phyloP scores from a whole-genome alignment of 306 rosid species.

The Gastrolobium bilobum region DNA sequence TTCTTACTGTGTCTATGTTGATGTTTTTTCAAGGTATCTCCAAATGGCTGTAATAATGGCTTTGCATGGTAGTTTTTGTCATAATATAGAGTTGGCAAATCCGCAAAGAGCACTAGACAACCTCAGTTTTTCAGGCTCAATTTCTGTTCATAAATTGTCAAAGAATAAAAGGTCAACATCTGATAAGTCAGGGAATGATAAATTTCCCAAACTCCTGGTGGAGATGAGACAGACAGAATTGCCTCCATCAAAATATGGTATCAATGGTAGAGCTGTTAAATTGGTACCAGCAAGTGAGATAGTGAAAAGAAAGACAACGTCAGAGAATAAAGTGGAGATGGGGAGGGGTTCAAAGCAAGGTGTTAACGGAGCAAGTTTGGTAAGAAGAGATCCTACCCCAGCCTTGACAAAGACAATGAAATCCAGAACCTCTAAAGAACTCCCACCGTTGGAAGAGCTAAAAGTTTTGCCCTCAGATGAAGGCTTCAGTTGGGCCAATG shows the following conservation, averaged over 20 bases:
- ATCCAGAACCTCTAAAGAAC: slow-evolving; percentile 54
- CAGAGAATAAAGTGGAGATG: slow-evolving; percentile 57
- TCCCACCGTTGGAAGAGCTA: slow-evolving; percentile 80
- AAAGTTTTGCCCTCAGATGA: slow-evolving; percentile 92
- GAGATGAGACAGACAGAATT: slow-evolving; percentile 66
- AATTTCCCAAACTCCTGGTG: slow-evolving; percentile 53
- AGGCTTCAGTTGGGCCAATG: slow-evolving; percentile 94
- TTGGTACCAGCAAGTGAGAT: slow-evolving; percentile 86
- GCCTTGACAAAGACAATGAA: slow-evolving; percentile 57
- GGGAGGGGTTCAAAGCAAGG: slow-evolving; percentile 68
- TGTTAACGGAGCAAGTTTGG: slow-evolving; percentile 69
- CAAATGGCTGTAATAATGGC: slow-evolving; percentile 74
- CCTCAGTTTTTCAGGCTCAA: slow-evolving; percentile 69
- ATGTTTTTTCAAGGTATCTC: slow-evolving; percentile 44
- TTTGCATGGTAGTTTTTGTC: slow-evolving; percentile 67
- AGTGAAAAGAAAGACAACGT: slow-evolving; percentile 55
- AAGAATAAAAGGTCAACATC: slow-evolving; percentile 50
- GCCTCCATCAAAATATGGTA: slow-evolving; percentile 60
- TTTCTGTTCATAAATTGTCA: slow-evolving; percentile 58
- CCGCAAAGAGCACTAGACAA: slow-evolving; percentile 56
- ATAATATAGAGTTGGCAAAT: slow-evolving; percentile 54
- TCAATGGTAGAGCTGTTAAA: slow-evolving; percentile 80
- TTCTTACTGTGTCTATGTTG: slow-evolving; percentile 20
- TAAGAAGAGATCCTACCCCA: slow-evolving; percentile 54
- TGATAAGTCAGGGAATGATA: slow-evolving; percentile 38